Percentiles rank a stretch among this genome's conserved stretches.
Evolutionary conservation across 257 asterid genomes (phyloP).

Genomic region (Lycium ferocissimum): DNA sequence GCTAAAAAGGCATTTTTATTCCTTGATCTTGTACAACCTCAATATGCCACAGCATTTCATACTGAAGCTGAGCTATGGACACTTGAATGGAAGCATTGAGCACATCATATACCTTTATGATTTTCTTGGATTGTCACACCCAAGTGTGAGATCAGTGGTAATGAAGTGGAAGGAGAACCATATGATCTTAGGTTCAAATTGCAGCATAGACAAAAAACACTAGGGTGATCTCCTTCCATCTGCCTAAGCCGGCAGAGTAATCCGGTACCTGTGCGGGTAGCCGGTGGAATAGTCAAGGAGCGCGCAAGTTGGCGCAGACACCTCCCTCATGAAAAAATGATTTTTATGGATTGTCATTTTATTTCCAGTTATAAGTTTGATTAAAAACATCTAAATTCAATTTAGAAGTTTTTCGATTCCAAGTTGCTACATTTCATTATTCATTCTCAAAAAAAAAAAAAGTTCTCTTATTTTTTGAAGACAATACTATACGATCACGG

Average conservation of each 20-base stretch:
- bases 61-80: conserved; percentile 1
- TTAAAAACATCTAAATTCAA: background rate
- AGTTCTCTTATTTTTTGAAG: too few relatives aligned
- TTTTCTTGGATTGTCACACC: background rate
- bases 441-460: too few relatives aligned
- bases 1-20: conserved; percentile 15
- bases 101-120: background rate
- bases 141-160: background rate
- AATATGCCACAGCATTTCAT: conserved; percentile 11
- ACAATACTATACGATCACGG: background rate
- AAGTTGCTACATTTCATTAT: too few relatives aligned
- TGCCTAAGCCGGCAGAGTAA: background rate
- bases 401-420: background rate
- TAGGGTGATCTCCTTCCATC: background rate
- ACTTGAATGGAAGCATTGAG: background rate
- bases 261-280: background rate
- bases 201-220: background rate
- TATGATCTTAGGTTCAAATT: background rate
- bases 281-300: background rate
- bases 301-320: background rate
- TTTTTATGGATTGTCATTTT: background rate
- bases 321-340: background rate
- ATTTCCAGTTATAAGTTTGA: background rate
- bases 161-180: background rate
- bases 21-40: conserved; percentile 9